Base-by-base conservation (phyloP, 179 eudicot genomes). In the Silene vulgaris region DNA sequence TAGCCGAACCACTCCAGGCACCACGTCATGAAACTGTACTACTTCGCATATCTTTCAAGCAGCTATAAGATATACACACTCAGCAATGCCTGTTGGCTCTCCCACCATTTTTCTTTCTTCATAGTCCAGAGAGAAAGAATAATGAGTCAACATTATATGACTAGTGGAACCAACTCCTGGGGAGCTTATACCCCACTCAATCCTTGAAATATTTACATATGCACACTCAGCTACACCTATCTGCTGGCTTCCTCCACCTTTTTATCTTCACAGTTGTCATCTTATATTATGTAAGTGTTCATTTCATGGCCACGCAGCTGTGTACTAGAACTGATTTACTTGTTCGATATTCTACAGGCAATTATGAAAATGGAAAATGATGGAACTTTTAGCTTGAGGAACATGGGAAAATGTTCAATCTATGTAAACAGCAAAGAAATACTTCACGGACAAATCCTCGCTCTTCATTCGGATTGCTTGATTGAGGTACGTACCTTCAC, bases 261-360 rank as follows among this genome's bases (percentile, higher is more conserved):
- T 23, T 23, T 23, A 23, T 43, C 50, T 43, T 48, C 54, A 48
- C 52, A 7, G 43, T 14, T 68, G 61, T 68, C 37, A 23, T 16
- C 19, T 72, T 71, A 76, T 69, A 28, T 28, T 69, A 37, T 70
- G 40, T 23, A 62, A 29, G 59, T 19, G 48, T 73, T 64, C 12
- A 43, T 9, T 77, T 59, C 35, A 20, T 65, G 67, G 6, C n/a
- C 40, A 4, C 5, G 4, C 37, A 32, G 37, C 37, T 32, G 37
- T 32, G 37, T 32, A 32, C 37, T 32, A 32, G 45, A 8, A 54
- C 40, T 71, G 45, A 28, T 59, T 59, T 57, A 26, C 45, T 16
- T 71, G n/a, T 17, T 61, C 72, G 59, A 75, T 56, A 80, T 71
- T 14, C 3, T 50, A 14, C 48, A 72, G 75, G 75, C 64, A 28